Evolutionary conservation across 139 green algal genomes (phyloP), one percentile per base, ranked within the genome.

Genomic region (Chlorella sp.): DNA sequence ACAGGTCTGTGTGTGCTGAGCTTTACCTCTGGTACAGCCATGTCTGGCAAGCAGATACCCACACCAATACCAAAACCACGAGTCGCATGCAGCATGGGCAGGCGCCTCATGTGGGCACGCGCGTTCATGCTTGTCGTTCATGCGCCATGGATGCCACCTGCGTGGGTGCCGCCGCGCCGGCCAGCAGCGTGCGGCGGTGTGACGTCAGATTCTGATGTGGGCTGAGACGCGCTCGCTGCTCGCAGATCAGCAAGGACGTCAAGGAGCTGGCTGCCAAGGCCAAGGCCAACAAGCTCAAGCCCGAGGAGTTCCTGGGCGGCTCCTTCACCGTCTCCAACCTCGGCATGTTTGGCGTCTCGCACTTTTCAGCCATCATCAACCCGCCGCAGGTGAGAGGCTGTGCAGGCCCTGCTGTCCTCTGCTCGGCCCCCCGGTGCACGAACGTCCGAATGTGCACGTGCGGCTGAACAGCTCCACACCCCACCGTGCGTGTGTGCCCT

Each of bases 281-380:
- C 4, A 72, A 88, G 1, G 85, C 82, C 2, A 93, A 94, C 75
- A 95, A 93, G 85, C 83, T 99, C 30, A 92, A 93, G 76, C 94
- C 94, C 1, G 79, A 97, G 61, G 94, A 99, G 83, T 96, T 95
- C 76, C 83, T 82, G 74, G 92, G 92, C 29, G 92, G 92, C 26
- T 89, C 78, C n/a, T 97, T 97, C 83, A 91, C 80, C 51, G 89
- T 97, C 36, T 92, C 83, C 49, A 97, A 97, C 78, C 82, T 97
- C 31, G 92, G 94, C 42, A 99, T 99, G 95, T 98, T 88, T 73
- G 88, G 89, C 3, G 67, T 98, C 0, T 80, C 91, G 59, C 17
- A 76, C 30, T 99, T 98, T 80, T 67, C 35, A 4, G 77, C 95
- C 35, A 98, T 99, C 84, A 91, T 99, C 77, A 99, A 99, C 85